A percentile compares a stretch with the other conserved stretches of the same genome.
phyloP scores from a whole-genome alignment of 208 protist species.

The Leishmania guyanensis region DNA sequence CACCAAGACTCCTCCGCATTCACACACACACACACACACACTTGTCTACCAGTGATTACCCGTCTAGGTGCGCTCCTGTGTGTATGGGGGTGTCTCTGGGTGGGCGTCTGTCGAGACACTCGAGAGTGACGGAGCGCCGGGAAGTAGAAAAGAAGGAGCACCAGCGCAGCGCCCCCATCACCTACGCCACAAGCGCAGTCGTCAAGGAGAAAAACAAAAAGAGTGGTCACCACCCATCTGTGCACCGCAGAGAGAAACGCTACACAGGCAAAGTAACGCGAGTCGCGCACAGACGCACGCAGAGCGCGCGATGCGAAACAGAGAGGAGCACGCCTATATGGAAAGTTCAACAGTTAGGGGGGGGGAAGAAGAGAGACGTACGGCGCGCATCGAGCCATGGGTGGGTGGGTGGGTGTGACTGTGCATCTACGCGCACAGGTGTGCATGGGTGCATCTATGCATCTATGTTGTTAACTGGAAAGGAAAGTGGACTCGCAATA shows the following conservation, averaged over 20 bases:
- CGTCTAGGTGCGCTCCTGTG: background rate
- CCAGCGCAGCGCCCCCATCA: background rate
- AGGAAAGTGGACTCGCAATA: background rate
- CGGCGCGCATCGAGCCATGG: too few relatives aligned
- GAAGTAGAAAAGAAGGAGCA: background rate
- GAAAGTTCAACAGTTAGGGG: background rate
- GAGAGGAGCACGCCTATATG: background rate
- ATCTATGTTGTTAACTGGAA: background rate
- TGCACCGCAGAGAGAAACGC: background rate
- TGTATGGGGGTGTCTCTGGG: background rate
- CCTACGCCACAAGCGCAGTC: background rate
- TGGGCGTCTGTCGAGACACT: too few relatives aligned
- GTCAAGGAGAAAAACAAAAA: background rate
- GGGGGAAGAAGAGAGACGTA: background rate
- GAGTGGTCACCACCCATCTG: background rate
- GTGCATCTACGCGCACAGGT: background rate
- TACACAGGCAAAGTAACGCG: too few relatives aligned
- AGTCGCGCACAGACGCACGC: too few relatives aligned
- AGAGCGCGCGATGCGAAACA: too few relatives aligned
- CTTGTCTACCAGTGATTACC: background rate
- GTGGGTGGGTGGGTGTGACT: background rate
- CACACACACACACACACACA: background rate
- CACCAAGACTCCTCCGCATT: background rate
- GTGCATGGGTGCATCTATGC: background rate
- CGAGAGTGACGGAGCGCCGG: background rate